phyloP scores from a whole-genome alignment of 2,329 filamentous ascomycete species.

The Pseudogymnoascus sp. region DNA sequence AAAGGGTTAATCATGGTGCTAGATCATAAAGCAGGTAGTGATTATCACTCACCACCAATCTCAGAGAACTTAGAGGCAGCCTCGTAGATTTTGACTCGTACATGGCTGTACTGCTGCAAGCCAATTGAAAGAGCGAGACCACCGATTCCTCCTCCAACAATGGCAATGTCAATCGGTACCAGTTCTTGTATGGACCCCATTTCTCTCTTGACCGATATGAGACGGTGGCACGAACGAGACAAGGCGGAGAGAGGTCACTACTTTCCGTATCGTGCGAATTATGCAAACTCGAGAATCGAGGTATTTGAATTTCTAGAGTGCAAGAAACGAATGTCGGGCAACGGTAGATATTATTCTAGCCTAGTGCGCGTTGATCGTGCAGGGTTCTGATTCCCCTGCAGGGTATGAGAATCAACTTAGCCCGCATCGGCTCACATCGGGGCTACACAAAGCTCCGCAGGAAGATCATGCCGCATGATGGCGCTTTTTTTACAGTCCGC shows the following conservation, averaged over 20 bases:
- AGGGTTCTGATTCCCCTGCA: neutral
- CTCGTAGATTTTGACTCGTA: slow-evolving; percentile 20
- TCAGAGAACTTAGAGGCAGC: slow-evolving; percentile 15
- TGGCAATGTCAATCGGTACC: slow-evolving; percentile 14
- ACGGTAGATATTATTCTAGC: neutral
- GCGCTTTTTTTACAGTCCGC: neutral
- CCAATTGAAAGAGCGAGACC: slow-evolving; percentile 18
- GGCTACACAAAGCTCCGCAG: neutral
- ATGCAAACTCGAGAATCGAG: neutral
- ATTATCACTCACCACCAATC: slow-evolving; percentile 16
- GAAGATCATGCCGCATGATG: neutral
- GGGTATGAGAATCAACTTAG: neutral
- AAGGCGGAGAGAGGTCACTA: neutral
- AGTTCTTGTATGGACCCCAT: neutral
- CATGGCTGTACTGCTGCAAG: slow-evolving; percentile 12
- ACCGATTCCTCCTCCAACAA: slow-evolving; percentile 21
- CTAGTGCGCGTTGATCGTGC: neutral
- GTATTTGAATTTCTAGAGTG: neutral
- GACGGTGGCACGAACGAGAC: neutral
- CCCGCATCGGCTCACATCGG: neutral
- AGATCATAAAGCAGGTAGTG: neutral
- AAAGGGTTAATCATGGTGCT: neutral
- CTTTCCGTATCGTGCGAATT: neutral
- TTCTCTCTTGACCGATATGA: neutral
- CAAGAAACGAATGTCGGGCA: neutral